Conservation (phyloP, 805 yeast species). For the Metschnikowia cerradonensis region DNA sequence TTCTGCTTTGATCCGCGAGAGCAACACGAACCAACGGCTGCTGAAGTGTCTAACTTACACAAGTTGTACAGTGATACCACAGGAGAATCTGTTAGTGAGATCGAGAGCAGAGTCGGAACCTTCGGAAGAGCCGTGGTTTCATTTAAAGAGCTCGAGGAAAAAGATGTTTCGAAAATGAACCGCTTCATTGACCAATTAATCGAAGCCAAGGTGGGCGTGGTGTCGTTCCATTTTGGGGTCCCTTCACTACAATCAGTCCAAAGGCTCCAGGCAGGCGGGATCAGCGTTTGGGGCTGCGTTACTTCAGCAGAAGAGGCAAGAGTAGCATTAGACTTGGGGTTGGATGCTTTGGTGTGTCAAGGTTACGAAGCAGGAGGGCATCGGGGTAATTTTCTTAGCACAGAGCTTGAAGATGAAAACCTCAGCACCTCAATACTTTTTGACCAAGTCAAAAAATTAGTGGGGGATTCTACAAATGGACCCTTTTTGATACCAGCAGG, state of each 20-base stretch:
- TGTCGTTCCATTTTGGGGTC: slow-evolving; percentile 53
- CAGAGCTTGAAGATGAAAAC: slow-evolving; percentile 26
- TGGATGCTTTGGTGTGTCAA: slow-evolving; percentile 51
- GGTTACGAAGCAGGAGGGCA: slow-evolving; percentile 69
- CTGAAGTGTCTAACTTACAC: slow-evolving; percentile 23
- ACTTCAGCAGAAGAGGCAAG: slow-evolving; percentile 45
- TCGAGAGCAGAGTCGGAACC: neutral
- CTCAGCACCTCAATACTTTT: slow-evolving; percentile 34
- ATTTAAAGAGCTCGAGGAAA: slow-evolving; percentile 26
- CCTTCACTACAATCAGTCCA: slow-evolving; percentile 32
- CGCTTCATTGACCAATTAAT: slow-evolving; percentile 18
- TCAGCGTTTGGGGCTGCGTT: slow-evolving; percentile 44
- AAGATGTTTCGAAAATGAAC: slow-evolving; percentile 9
- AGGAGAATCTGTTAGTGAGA: neutral
- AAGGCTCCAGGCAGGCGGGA: slow-evolving; percentile 32
- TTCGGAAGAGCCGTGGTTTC: slow-evolving; percentile 26
- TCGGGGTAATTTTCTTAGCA: slow-evolving; percentile 44
- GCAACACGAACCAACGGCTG: slow-evolving; percentile 12
- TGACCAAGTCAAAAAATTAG: slow-evolving; percentile 14
- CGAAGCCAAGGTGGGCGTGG: slow-evolving; percentile 36
- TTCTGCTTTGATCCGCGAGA: slow-evolving; percentile 37
- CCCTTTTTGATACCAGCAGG: slow-evolving; percentile 49
- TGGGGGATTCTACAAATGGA: slow-evolving; percentile 8
- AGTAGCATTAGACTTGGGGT: slow-evolving; percentile 24
- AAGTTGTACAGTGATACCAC: slow-evolving; percentile 13